Conservation (phyloP, 345 rosid genomes). For the Diplotaxis tenuifolia region DNA sequence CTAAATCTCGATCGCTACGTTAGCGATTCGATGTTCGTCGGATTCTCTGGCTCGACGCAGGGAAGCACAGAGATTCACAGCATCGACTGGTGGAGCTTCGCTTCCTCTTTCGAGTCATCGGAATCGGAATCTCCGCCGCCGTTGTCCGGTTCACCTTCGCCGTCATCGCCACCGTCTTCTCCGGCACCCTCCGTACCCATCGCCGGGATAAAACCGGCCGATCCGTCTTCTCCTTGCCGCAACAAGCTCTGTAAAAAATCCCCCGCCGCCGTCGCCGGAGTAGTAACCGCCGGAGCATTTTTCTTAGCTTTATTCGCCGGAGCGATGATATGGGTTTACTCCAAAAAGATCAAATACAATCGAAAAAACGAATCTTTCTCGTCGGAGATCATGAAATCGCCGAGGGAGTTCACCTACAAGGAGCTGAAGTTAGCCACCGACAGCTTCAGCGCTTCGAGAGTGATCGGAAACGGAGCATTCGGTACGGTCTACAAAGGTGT, state of each 20-base stretch:
- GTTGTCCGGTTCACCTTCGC: slow-evolving; percentile 54
- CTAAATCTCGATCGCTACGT: slow-evolving; percentile 80
- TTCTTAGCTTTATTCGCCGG: slow-evolving; percentile 78
- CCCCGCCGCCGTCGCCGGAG: slow-evolving; percentile 96
- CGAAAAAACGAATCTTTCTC: slow-evolving; percentile 64
- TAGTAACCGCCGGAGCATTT: slow-evolving; percentile 87
- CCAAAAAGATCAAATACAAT: slow-evolving; percentile 52
- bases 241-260: slow-evolving; percentile 81
- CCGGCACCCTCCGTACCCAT: slow-evolving; percentile 46
- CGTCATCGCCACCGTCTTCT: slow-evolving; percentile 49
- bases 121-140: slow-evolving; percentile 56
- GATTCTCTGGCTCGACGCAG: slow-evolving; percentile 96
- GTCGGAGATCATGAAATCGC: slow-evolving; percentile 76
- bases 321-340: slow-evolving; percentile 65
- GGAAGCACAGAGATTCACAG: slow-evolving; percentile 97
- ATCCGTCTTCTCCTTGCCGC: slow-evolving; percentile 58
- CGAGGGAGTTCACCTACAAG: slow-evolving; percentile 82
- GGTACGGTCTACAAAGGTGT: slow-evolving; percentile 93
- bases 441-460: slow-evolving; percentile 57
- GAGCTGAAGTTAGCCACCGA: slow-evolving; percentile 85
- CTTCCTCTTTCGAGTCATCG: slow-evolving; percentile 51
- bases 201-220: slow-evolving; percentile 40
- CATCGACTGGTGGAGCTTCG: slow-evolving; percentile 95
- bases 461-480: slow-evolving; percentile 92
- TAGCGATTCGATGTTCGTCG: slow-evolving; percentile 87